phyloP scores from a whole-genome alignment of 768 basidiomycete genomes.

The Boletales sp. region DNA sequence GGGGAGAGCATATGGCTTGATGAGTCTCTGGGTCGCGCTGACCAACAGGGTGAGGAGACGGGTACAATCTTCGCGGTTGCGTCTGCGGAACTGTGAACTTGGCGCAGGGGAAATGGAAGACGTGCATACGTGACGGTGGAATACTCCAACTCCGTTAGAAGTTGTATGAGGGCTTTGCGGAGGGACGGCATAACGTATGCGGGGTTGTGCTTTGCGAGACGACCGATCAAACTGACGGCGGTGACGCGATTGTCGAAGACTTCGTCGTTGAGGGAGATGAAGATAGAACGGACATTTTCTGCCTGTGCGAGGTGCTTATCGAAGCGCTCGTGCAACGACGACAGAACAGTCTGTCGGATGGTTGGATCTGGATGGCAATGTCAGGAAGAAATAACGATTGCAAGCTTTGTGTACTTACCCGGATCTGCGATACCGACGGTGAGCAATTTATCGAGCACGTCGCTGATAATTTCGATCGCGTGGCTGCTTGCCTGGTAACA shows the following conservation, averaged over 20 bases:
- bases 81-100: constrained; percentile 40
- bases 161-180: constrained; percentile 91
- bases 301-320: constrained; percentile 97
- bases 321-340: constrained; percentile 86
- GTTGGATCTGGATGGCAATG: constrained; percentile 46
- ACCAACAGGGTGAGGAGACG: constrained; percentile 85
- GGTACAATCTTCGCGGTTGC: constrained; percentile 89
- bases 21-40: constrained; percentile 86
- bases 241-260: constrained; percentile 89
- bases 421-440: constrained; percentile 97
- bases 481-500: constrained; percentile 95
- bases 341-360: constrained; percentile 84
- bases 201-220: constrained; percentile 92
- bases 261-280: constrained; percentile 97
- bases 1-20: constrained; percentile 92
- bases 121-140: constrained; percentile 76
- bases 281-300: constrained; percentile 95
- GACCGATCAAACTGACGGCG: constrained; percentile 89
- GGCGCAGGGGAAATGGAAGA: not conserved
- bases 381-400: constrained; percentile 3
- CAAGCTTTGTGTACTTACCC: constrained; percentile 43
- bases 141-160: constrained; percentile 95
- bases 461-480: constrained; percentile 94
- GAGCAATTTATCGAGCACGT: constrained; percentile 94
- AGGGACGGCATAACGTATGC: constrained; percentile 98